Evolutionary conservation across 2,329 filamentous ascomycete species (phyloP), one percentile per base, ranked within the genome.

Genomic region (Periconia sp.): DNA sequence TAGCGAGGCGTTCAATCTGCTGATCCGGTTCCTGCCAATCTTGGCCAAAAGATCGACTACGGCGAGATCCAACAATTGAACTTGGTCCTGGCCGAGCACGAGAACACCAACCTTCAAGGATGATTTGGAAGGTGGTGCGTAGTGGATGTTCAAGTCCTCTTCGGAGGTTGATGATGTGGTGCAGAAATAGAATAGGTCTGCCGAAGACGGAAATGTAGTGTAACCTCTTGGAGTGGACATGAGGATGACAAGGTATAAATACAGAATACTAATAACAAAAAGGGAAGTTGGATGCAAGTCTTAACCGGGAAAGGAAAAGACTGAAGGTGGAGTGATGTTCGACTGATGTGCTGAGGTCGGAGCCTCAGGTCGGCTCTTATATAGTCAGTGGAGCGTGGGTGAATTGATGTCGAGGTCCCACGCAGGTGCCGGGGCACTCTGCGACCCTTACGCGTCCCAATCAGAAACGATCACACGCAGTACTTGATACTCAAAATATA

Each of bases 151-250:
- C 23, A 70, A 50, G 23, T 67, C 60, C 36, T 66, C 63, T 35
- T 65, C 52, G 3, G 63, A 66, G 12, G 63, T 63, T 10, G 62
- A 67, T 2, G 61, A 58, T 40, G 64, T 67, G 19, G 65, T 69
- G 39, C 63, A 68, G 28, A 61, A 63, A 36, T 70, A 68, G 43
- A 69, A 70, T 18, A 69, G 57, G 31, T 68, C 65, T 41, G 61
- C 65, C 23, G 64, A 57, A 23, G 61, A 65, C 24, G 64, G 66
- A 37, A 68, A 66, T 11, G 63, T 52, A 15, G 62, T 59, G 37
- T 64, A 65, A 40, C 55, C 62, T 53, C 56, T 59, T 49, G 63
- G 57, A 25, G 64, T 56, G 37, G 64, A 66, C 66, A 69, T 69
- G 38, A 37, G 45, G 44, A 43, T 26, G 36, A 30, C 28, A 34